phyloP scores from a whole-genome alignment of 495 filamentous ascomycete genomes.

The Parathielavia appendiculata region DNA sequence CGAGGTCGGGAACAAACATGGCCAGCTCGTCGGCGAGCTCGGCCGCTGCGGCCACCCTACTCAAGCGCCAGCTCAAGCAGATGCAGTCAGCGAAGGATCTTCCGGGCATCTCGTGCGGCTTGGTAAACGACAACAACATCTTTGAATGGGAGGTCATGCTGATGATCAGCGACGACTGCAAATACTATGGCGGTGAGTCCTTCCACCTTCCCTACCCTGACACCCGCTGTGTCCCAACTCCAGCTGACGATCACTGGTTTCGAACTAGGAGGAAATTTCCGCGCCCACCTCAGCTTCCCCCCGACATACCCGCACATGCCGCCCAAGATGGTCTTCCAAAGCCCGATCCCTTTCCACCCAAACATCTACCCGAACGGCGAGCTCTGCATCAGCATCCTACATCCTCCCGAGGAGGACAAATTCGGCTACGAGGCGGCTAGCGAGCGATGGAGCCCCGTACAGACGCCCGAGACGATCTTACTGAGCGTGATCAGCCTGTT shows the following conservation, averaged over 20 bases:
- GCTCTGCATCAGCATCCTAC: conserved; percentile 95
- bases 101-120: conserved; percentile 86
- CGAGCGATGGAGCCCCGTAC: conserved; percentile 95
- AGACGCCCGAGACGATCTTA: conserved; percentile 92
- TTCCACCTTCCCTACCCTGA: not conserved
- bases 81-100: conserved; percentile 91
- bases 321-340: conserved; percentile 86
- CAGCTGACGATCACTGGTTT: not conserved
- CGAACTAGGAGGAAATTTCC: conserved; percentile 77
- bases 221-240: not conserved
- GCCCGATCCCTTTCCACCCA: conserved; percentile 82
- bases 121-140: conserved; percentile 80
- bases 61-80: conserved; percentile 80
- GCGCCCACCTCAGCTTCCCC: conserved; percentile 72
- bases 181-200: conserved; percentile 76
- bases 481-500: conserved; percentile 92
- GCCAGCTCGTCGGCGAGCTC: conserved; percentile 30
- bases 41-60: conserved; percentile 61
- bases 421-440: conserved; percentile 90
- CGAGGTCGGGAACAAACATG: conserved; percentile 16
- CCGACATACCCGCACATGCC: conserved; percentile 82
- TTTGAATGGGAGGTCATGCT: conserved; percentile 99
- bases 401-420: conserved; percentile 92
- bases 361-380: conserved; percentile 89
- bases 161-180: conserved; percentile 96